Conservation (phyloP, 805 yeast species). For the Yamadazyma insecticola region DNA sequence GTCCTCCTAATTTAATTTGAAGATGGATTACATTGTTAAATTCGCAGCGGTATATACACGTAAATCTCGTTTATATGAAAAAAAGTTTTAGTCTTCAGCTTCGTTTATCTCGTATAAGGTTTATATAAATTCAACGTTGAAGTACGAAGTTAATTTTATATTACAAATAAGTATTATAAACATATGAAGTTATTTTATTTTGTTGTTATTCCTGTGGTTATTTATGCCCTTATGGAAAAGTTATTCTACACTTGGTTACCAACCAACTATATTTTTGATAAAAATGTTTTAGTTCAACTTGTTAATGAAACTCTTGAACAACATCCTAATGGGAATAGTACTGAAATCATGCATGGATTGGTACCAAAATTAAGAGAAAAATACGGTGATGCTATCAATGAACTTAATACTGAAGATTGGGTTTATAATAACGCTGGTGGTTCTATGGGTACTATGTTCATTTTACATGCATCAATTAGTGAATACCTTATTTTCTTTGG, state of each 20-base stretch:
- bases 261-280: slow-evolving; percentile 64
- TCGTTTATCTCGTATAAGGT: too few relatives aligned
- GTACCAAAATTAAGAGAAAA: slow-evolving; percentile 51
- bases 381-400: slow-evolving; percentile 64
- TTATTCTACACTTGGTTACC: slow-evolving; percentile 62
- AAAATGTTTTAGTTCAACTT: slow-evolving; percentile 51
- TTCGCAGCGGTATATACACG: too few relatives aligned
- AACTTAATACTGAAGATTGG: slow-evolving; percentile 78
- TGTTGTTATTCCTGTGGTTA: slow-evolving; percentile 17
- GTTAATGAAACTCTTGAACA: slow-evolving; percentile 50
- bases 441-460: slow-evolving; percentile 96
- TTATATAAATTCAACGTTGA: too few relatives aligned
- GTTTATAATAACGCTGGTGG: slow-evolving; percentile 97
- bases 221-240: slow-evolving; percentile 25
- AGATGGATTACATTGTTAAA: background rate
- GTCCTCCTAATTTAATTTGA: too few relatives aligned
- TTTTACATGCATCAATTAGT: slow-evolving; percentile 88
- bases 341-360: slow-evolving; percentile 59
- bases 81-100: too few relatives aligned
- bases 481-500: slow-evolving; percentile 95
- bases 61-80: too few relatives aligned
- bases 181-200: slow-evolving; percentile 26
- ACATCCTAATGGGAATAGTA: slow-evolving; percentile 56
- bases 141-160: too few relatives aligned
- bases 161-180: too few relatives aligned